Percentiles rank a stretch among this genome's conserved stretches.
These are phyloP conservation scores for Carex cristatella DNA, from an alignment of 176 grass and related monocot genomes.

Conservation along the genomic window DNA sequence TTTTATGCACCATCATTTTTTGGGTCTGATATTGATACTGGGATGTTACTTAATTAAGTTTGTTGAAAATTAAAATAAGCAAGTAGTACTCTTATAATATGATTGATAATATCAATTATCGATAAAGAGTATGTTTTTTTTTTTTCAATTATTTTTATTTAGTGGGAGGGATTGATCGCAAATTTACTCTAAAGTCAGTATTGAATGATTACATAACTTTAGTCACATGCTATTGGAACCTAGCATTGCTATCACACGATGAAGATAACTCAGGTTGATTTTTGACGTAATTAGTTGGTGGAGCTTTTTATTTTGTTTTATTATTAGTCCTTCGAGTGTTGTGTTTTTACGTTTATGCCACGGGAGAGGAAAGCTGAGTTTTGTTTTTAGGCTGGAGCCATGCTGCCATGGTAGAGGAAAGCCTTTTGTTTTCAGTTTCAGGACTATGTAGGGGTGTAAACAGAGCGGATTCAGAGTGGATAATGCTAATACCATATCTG, in stretches of 20 bases:
- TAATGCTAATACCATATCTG: too few species aligned
- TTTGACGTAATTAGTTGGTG: constrained; percentile 34
- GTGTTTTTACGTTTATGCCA: not conserved
- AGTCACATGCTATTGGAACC: constrained; percentile 66
- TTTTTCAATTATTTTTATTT: not conserved
- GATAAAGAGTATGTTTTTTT: not conserved
- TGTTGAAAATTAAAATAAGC: not conserved
- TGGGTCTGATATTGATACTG: not conserved
- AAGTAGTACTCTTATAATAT: not conserved
- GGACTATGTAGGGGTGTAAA: too few species aligned
- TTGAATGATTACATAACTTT: constrained; percentile 63
- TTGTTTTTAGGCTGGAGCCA: too few species aligned
- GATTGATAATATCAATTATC: not conserved
- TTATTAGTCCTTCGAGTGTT: not conserved
- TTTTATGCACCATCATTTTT: not conserved
- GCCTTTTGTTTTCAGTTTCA: too few species aligned
- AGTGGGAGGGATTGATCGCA: constrained; percentile 41
- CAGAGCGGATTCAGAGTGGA: too few species aligned
- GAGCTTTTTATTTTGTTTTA: not conserved
- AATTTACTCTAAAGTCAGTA: constrained; percentile 52
- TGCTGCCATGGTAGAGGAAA: too few species aligned
- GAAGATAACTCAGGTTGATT: constrained; percentile 39
- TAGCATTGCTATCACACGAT: constrained; percentile 46
- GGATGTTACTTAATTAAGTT: not conserved
- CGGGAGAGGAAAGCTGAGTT: too few species aligned